Evolutionary conservation across 805 yeast genomes (phyloP).

Genomic region (Hanseniaspora hatyaiensis): DNA sequence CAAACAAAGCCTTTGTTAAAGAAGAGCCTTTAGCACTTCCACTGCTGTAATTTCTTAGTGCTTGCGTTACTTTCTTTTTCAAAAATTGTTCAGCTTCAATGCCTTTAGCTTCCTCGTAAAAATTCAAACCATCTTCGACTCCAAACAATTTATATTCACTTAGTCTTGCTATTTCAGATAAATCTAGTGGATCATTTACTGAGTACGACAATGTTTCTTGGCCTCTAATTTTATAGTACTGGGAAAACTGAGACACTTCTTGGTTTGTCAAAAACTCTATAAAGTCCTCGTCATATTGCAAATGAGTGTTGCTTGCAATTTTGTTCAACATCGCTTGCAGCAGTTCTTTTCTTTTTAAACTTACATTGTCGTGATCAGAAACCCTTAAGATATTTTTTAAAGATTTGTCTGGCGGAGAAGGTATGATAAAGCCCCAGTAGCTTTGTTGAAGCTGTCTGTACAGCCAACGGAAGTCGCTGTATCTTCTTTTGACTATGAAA

Average conservation of each 20-base stretch:
- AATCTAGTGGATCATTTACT: conserved; percentile 33
- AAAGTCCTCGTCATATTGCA: conserved; percentile 67
- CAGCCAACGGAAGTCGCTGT: conserved; percentile 87
- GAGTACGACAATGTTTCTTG: conserved; percentile 45
- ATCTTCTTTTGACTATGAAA: conserved; percentile 61
- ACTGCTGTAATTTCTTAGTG: neutral
- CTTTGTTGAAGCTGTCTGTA: conserved; percentile 75
- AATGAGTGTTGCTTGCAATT: conserved; percentile 43
- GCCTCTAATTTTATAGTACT: conserved; percentile 62
- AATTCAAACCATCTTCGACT: conserved; percentile 25
- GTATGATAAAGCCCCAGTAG: conserved; percentile 82
- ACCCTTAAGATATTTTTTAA: conserved; percentile 84
- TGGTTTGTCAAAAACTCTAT: conserved; percentile 51
- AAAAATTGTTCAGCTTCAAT: conserved; percentile 12
- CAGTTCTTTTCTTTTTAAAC: conserved; percentile 8
- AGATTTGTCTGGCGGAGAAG: conserved; percentile 94
- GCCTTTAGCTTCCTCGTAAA: conserved; percentile 13
- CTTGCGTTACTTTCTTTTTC: conserved; percentile 10
- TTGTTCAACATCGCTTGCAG: conserved; percentile 55
- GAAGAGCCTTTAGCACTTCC: conserved; percentile 20
- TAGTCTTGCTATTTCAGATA: conserved; percentile 27
- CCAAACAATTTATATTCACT: conserved; percentile 29
- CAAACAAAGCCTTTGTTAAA: conserved; percentile 26
- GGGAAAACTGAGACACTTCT: conserved; percentile 49
- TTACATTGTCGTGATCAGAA: conserved; percentile 51